A percentile compares a stretch with the other conserved stretches of the same genome.
phyloP scores from a whole-genome alignment of 257 asterid genomes.

The Nicotiana tabacum region DNA sequence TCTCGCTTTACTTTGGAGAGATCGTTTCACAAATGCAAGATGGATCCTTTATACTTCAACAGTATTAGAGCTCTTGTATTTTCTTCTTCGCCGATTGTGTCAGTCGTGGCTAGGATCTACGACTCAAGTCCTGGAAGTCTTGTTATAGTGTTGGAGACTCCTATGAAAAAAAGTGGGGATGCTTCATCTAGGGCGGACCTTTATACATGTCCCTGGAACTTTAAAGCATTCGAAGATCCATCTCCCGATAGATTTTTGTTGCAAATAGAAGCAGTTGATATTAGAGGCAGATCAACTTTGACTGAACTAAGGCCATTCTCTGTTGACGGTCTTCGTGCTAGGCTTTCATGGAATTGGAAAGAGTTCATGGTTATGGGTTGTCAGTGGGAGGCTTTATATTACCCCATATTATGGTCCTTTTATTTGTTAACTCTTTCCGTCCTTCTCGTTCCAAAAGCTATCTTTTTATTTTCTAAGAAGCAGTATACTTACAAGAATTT shows the following conservation, averaged over 20 bases:
- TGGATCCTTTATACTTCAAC: slow-evolving; percentile 34
- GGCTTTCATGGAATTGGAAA: slow-evolving; percentile 64
- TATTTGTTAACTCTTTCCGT: slow-evolving; percentile 37
- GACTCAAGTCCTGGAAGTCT: slow-evolving; percentile 62
- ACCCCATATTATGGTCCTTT: slow-evolving; percentile 56
- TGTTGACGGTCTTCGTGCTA: slow-evolving; percentile 48
- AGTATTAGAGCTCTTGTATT: slow-evolving; percentile 67
- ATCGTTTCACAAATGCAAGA: slow-evolving; percentile 34
- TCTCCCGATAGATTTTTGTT: slow-evolving; percentile 68
- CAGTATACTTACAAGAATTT: slow-evolving; percentile 44
- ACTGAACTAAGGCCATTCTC: slow-evolving; percentile 83
- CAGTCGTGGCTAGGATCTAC: slow-evolving; percentile 73
- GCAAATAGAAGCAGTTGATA: slow-evolving; percentile 71
- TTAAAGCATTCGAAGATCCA: slow-evolving; percentile 74
- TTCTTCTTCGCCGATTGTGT: slow-evolving; percentile 58
- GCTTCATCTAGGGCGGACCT: slow-evolving; percentile 51
- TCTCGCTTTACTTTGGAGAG: slow-evolving; percentile 50
- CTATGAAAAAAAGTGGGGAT: slow-evolving; percentile 45
- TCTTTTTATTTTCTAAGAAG: slow-evolving; percentile 36
- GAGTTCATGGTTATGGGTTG: slow-evolving; percentile 93
- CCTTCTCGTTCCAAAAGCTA: slow-evolving; percentile 53
- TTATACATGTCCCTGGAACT: slow-evolving; percentile 68
- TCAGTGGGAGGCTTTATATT: slow-evolving; percentile 79
- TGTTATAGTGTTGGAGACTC: slow-evolving; percentile 51
- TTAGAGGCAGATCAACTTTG: slow-evolving; percentile 45